Conservation (phyloP, 352 stramenopile species). For the Phytophthora fragariaefolia region DNA sequence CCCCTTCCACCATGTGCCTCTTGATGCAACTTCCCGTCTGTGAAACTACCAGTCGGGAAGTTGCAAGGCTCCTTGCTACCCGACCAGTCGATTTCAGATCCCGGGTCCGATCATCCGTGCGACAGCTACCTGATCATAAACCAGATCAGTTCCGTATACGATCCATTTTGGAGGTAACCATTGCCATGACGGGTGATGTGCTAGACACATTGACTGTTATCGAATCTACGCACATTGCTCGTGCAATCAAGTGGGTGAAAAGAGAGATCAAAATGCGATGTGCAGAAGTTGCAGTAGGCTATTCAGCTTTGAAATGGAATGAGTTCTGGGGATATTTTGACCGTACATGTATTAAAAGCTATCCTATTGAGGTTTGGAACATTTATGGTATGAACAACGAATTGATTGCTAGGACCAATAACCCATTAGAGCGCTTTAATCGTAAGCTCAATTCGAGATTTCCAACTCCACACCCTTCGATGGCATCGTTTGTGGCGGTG, state of each 20-base stretch:
- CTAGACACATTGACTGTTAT: constrained; percentile 13
- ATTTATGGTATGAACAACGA: neutral
- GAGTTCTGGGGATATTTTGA: constrained; percentile 8
- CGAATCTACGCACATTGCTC: neutral
- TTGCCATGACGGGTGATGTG: constrained; percentile 2
- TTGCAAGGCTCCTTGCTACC: no score
- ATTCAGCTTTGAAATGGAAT: neutral
- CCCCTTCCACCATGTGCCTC: no score
- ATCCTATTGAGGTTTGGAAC: neutral
- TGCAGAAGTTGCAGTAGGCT: neutral
- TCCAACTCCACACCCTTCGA: neutral
- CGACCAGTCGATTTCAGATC: no score
- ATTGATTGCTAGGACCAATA: neutral
- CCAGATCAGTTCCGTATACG: no score
- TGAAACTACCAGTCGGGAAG: no score
- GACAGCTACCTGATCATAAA: no score
- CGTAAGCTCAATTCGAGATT: neutral
- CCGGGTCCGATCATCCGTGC: no score
- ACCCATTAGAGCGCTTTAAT: neutral
- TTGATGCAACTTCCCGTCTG: no score
- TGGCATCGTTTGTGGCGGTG: neutral
- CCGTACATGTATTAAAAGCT: neutral
- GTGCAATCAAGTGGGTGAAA: constrained; percentile 5
- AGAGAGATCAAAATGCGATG: constrained; percentile 8
- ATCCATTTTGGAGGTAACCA: no score